phyloP scores from a whole-genome alignment of 2,329 filamentous ascomycete genomes.

The Acephala macrosclerotiorum region DNA sequence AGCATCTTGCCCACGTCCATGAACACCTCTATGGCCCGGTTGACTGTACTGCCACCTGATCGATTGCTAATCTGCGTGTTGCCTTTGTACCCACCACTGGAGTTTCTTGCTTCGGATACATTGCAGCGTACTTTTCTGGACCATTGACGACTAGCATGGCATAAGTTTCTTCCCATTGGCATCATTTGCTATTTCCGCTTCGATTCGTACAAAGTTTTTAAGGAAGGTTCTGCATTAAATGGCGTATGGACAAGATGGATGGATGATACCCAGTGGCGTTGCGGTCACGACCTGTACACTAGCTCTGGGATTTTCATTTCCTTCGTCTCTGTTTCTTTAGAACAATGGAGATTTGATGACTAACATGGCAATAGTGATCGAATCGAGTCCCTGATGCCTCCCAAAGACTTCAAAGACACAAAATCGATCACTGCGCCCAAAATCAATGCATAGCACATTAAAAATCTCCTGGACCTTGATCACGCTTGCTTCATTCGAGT shows the following conservation, averaged over 20 bases:
- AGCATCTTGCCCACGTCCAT: conserved; percentile 49
- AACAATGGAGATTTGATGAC: conserved; percentile 26
- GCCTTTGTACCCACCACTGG: background rate
- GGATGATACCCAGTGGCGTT: conserved; percentile 41
- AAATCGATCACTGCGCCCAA: conserved; percentile 36
- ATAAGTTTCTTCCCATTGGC: background rate
- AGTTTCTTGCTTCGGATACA: conserved; percentile 1
- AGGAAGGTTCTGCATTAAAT: conserved; percentile 25
- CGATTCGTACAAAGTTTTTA: conserved; percentile 26
- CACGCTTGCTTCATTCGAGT: background rate
- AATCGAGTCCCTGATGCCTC: conserved; percentile 28
- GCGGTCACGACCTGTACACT: conserved; percentile 37
- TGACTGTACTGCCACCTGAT: conserved; percentile 14
- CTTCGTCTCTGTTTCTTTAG: conserved; percentile 23
- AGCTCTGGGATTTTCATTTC: conserved; percentile 28
- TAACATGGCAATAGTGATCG: conserved; percentile 43
- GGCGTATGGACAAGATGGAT: conserved; percentile 36
- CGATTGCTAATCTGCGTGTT: background rate
- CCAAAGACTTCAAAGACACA: conserved; percentile 27
- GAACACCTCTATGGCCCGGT: conserved; percentile 38
- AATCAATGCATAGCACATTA: conserved; percentile 18
- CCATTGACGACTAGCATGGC: conserved; percentile 5
- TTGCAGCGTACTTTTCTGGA: conserved; percentile 4
- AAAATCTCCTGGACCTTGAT: conserved; percentile 11
- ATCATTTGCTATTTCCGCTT: conserved; percentile 3